A percentile compares a stretch with the other conserved stretches of the same genome.
phyloP scores from a whole-genome alignment of 2,329 filamentous ascomycete species.

The Leptodontidium sp. region DNA sequence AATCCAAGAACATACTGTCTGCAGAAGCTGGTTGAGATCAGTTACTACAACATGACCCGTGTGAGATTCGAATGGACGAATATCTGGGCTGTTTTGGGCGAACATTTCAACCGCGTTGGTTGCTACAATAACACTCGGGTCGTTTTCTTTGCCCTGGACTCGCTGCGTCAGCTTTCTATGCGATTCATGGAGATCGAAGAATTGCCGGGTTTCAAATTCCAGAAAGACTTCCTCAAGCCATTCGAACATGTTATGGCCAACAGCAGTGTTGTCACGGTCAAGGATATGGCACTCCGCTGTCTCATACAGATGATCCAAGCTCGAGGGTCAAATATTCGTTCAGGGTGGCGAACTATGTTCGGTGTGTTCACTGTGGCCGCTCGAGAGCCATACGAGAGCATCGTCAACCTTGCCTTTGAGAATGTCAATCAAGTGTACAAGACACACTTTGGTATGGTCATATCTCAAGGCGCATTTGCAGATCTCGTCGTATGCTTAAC shows the following conservation, averaged over 20 bases:
- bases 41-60: conserved; percentile 99
- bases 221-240: conserved; percentile 98
- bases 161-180: conserved; percentile 94
- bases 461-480: conserved; percentile 95
- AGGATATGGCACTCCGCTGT: conserved; percentile 96
- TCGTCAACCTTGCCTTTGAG: conserved; percentile 96
- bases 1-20: conserved; percentile 96
- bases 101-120: conserved; percentile 98
- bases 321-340: conserved; percentile 93
- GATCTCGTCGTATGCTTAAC: conserved; percentile 96
- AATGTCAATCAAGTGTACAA: conserved; percentile 97
- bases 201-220: conserved; percentile 97
- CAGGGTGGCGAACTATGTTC: conserved; percentile 99
- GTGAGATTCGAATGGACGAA: conserved; percentile 98
- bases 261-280: conserved; percentile 88
- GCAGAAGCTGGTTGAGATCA: conserved; percentile 98
- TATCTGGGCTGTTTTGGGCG: conserved; percentile 96
- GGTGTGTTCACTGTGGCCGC: conserved; percentile 97
- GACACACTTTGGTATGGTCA: conserved; percentile 92
- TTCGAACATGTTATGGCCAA: conserved; percentile 98
- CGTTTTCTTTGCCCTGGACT: conserved; percentile 97
- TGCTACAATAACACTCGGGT: conserved; percentile 96
- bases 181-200: conserved; percentile 99
- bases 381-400: conserved; percentile 89
- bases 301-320: conserved; percentile 99